Base-by-base conservation (phyloP, 78 protist species). In the Tieghemostelium lacteum region DNA sequence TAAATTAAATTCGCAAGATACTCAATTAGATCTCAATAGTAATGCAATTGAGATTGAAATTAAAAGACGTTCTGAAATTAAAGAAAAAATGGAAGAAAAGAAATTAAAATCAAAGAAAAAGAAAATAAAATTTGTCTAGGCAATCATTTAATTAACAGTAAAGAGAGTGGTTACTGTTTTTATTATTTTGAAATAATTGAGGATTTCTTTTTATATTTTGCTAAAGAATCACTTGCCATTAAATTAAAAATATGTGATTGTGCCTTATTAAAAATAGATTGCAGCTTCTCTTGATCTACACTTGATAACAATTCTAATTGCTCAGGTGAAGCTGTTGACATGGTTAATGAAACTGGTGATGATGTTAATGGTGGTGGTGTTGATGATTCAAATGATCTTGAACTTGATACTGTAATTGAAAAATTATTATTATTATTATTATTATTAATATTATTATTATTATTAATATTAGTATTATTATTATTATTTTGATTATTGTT, bases 241-340 rank as follows among this genome's bases (percentile, higher is more conserved):
- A 83, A 61, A 73, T 67, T 83, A 60, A 83, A 83, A 55, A 66
- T 58, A 45, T 83, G 91, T 54, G 55, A 65, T 83, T 83, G 91
- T 22, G 91, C 91, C 20, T 19, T 40, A 50, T 83, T 83, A 33
- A 67, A 83, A 45, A 83, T 69, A 45, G 76, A 31, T 83, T 69
- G 76, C 29, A 69, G 26, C 29, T 83, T 83, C 22, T 83, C 77
- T 20, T 45, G 40, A 69, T 83, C 91, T 1, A 54, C n/a, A 45
- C 2, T 24, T 19, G n/a, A 0, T 26, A 63, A 42, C 3, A 24
- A 19, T n/a, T 55, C 24, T 7, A 22, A 3, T 28, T 55, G 78
- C 40, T 57, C 22, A 1, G 40, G 26, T 36, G 78, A 50, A 34
- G 66, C 33, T 7, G 78, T 54, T 31, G 78, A 52, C 33, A 64